Evolutionary conservation across 352 stramenopile genomes (phyloP), one percentile per base, ranked within the genome.

Genomic region (Globisporangium nodosum): DNA sequence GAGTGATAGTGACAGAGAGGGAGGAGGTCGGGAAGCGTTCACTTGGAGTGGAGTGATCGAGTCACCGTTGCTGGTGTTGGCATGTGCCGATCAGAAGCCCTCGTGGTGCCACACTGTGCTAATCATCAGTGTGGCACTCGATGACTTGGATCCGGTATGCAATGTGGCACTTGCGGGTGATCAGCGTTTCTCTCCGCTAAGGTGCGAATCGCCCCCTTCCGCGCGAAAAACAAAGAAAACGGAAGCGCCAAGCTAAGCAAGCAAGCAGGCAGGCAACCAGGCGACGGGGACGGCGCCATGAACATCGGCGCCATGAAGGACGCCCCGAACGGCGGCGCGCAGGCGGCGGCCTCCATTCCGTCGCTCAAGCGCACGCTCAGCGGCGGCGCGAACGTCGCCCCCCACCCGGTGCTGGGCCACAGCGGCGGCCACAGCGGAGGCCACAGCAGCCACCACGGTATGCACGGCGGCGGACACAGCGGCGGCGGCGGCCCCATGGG

Each of bases 301-400:
- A 91, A 91, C 68, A 70, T 89, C 55, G 76, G 74, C 49, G 69
- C 73, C 48, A 78, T 91, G 71, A 91, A 91, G 61, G 73, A 76
- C 56, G 66, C 66, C 37, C 50, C 60, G 15, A 80, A 79, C 61
- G 72, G 74, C 58, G 75, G 78, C 43, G 68, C 65, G 64, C 52
- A 58, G 51, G 56, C 60, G 12, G 74, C 64, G 18, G 73, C 81
- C 39, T 72, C 73, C 42, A 95, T 95, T 56, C 85, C 85, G 63
- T 92, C 85, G 40, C 71, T 95, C 39, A 95, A 95, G 70, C 80
- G 84, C 56, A 95, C 84, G 63, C 70, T 93, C 42, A 92, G 81
- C 59, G 83, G 81, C 46, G 82, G 84, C 46, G 78, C 80, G 21
- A 63, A 70, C 51, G 54, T 61, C 35, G 40, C 52, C 9, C 69